These are phyloP conservation scores for Trametes maxima DNA, from an alignment of 768 basidiomycete species.

Conservation along the genomic window DNA sequence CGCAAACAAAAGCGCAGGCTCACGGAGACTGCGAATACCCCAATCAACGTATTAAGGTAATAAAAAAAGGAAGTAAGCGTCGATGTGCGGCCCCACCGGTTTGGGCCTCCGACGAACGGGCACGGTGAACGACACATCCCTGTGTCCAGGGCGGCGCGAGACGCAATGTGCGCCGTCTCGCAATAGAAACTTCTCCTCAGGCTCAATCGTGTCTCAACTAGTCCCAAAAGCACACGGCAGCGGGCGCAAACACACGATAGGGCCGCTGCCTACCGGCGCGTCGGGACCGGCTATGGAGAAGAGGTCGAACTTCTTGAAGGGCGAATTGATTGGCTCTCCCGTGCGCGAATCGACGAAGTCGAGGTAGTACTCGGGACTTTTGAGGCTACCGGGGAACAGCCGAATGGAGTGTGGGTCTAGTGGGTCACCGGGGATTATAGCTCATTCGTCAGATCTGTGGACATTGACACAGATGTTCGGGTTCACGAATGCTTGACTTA, in stretches of 20 bases:
- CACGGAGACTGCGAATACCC: background rate
- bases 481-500: no score
- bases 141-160: background rate
- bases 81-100: background rate
- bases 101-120: background rate
- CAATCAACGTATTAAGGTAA: background rate
- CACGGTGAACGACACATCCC: background rate
- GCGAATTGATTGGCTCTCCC: background rate
- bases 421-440: no score
- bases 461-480: no score
- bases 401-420: background rate
- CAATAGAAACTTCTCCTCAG: background rate
- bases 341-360: background rate
- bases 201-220: background rate
- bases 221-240: background rate
- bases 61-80: background rate
- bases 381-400: background rate
- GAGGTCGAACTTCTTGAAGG: background rate
- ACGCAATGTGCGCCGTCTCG: background rate
- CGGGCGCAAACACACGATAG: background rate
- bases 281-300: background rate
- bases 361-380: background rate
- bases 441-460: no score
- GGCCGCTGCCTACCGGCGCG: background rate
- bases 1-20: background rate